Percentiles rank a stretch among this genome's conserved stretches.
These are phyloP conservation scores for Leavenworthia alabamica DNA, from an alignment of 345 rosid species.

Conservation along the genomic window DNA sequence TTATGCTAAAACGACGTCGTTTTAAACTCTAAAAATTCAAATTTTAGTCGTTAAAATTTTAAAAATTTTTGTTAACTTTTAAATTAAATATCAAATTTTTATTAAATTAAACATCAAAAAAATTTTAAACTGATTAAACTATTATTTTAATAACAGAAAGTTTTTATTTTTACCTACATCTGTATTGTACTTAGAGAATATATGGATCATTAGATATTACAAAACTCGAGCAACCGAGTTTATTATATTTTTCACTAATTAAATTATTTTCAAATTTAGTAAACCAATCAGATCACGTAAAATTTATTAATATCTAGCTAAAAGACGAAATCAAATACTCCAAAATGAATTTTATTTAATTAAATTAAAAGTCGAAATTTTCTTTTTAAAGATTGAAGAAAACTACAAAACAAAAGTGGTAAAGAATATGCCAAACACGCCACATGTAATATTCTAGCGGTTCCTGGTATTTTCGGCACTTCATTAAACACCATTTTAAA, in stretches of 20 bases:
- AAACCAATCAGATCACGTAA: neutral
- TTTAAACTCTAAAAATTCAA: no score
- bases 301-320: neutral
- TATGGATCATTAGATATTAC: neutral
- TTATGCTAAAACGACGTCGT: no score
- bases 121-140: no score
- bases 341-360: neutral
- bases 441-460: slow-evolving; percentile 22
- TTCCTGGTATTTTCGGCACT: neutral
- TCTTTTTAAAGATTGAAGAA: neutral
- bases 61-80: no score
- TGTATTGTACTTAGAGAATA: neutral
- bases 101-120: no score
- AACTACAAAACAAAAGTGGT: neutral
- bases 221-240: neutral
- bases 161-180: neutral
- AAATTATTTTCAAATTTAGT: neutral
- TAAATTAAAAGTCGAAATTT: neutral
- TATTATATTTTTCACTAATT: no score
- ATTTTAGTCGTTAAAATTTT: no score
- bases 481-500: neutral
- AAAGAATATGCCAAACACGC: slow-evolving; percentile 25
- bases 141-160: neutral
- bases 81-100: no score
- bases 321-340: neutral